Base-by-base conservation (phyloP, 805 yeast species). In the Allodekkera sacchari region DNA sequence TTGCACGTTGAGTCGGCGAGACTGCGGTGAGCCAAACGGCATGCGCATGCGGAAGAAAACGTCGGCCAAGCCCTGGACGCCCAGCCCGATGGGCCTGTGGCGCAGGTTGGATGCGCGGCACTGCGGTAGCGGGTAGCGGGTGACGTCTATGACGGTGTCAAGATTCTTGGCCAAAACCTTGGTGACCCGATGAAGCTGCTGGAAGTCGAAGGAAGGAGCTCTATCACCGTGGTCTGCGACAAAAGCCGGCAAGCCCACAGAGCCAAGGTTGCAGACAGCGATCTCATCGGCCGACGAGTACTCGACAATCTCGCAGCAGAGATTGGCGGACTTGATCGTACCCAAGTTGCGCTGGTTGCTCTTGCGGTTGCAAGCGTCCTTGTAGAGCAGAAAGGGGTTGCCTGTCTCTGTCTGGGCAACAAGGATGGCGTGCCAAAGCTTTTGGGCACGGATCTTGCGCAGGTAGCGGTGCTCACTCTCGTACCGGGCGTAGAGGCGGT, bases 41-140 rank as follows among this genome's bases (percentile, higher is more conserved):
- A 84, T 49, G 48, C 94, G 74, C 39, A 89, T 64, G 42, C 70
- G 66, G 68, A 84, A 72, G 57, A 85, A 89, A 2, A 79, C 67
- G 57, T 89, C 97, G 18, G 97, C 96, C 33, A 89, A 66, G 36
- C 98, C 98, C 58, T 89, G 96, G n/a, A 89, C 96, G 44, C 98
- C 98, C 15, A 89, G 60, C n/a, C 96, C 96, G 48, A 89, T 74
- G 14, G 98, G 97, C 47, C 98, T 70, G 57, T 89, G 81, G 50
- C 75, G 76, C 66, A 73, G 61, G 57, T 92, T 89, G 12, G 96
- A 83, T 28, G 40, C 50, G 47, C 67, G 68, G 5, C 97, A 89
- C 42, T 74, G 81, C 32, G 68, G 73, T 16, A 83, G 78, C 4
- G 98, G 97, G 54, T 89, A 89, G 52, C 63, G 67, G 51, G 87